phyloP scores from a whole-genome alignment of 352 stramenopile species.

The Phytopythium mirpurense region DNA sequence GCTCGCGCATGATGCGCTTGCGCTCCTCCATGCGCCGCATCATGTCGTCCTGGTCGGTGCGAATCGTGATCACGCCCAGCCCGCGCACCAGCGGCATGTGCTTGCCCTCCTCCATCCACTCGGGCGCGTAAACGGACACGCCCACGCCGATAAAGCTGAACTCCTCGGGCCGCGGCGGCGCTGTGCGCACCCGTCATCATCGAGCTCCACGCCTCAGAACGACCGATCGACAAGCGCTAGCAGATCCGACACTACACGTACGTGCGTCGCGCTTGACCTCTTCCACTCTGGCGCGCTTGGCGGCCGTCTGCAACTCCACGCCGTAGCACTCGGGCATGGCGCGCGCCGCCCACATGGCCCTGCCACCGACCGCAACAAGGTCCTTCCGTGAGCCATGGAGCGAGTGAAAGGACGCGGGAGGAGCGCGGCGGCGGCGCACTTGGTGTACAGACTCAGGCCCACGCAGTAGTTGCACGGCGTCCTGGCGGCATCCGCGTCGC shows the following conservation, averaged over 20 bases:
- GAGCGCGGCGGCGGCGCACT: conserved; percentile 20
- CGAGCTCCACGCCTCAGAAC: conserved; percentile 5
- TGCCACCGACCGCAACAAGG: conserved; percentile 11
- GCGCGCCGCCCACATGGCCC: conserved; percentile 51
- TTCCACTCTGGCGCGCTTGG: conserved; percentile 35
- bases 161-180: conserved; percentile 33
- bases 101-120: conserved; percentile 53
- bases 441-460: conserved; percentile 64
- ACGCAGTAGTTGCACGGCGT: conserved; percentile 48
- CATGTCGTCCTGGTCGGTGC: conserved; percentile 37
- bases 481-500: not conserved
- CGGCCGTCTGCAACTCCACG: conserved; percentile 35
- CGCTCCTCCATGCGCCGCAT: conserved; percentile 61
- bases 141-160: conserved; percentile 63
- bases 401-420: not conserved
- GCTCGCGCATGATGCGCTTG: conserved; percentile 62
- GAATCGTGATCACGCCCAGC: conserved; percentile 43
- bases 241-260: conserved; percentile 10
- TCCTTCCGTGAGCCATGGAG: not conserved
- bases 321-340: conserved; percentile 48
- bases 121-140: conserved; percentile 49
- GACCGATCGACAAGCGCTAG: not conserved
- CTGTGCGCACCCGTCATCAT: too few species aligned
- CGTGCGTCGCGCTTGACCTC: conserved; percentile 38
- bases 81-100: conserved; percentile 50